Evolutionary conservation across 2,329 filamentous ascomycete species (phyloP).

Genomic region (Colletotrichum sp.): DNA sequence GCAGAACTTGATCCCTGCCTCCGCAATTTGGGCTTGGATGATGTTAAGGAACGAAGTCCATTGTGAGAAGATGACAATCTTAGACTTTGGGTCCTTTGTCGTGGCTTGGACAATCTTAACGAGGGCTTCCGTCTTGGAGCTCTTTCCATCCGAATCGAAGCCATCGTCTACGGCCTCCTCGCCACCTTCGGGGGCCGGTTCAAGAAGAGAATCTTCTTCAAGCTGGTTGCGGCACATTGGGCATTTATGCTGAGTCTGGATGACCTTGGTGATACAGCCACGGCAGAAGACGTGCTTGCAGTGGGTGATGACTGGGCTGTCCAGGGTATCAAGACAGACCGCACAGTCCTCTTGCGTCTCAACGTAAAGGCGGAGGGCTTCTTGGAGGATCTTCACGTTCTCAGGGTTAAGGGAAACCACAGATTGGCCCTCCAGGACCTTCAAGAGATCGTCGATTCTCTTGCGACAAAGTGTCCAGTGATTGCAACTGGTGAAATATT

Average conservation of each 20-base stretch:
- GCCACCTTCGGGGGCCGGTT: conserved; percentile 63
- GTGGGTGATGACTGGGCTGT: conserved; percentile 79
- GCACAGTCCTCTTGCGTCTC: conserved; percentile 84
- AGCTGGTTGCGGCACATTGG: conserved; percentile 82
- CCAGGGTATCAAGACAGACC: conserved; percentile 77
- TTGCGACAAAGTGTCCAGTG: conserved; percentile 85
- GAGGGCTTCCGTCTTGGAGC: conserved; percentile 83
- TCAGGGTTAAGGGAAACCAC: conserved; percentile 74
- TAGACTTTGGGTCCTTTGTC: conserved; percentile 66
- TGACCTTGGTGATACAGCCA: conserved; percentile 75
- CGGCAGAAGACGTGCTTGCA: conserved; percentile 84
- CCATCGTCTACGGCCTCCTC: conserved; percentile 49
- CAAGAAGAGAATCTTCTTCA: conserved; percentile 63
- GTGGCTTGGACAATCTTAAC: conserved; percentile 77
- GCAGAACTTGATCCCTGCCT: conserved; percentile 65
- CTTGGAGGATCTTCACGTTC: conserved; percentile 74
- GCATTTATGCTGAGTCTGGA: conserved; percentile 79
- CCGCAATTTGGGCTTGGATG: conserved; percentile 70
- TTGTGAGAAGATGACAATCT: conserved; percentile 77
- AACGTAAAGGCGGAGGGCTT: conserved; percentile 76
- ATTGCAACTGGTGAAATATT: conserved; percentile 63
- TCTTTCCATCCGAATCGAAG: conserved; percentile 69
- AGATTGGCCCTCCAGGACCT: conserved; percentile 70
- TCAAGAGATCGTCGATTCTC: conserved; percentile 74
- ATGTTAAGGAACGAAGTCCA: conserved; percentile 79